Evolutionary conservation across 2,329 filamentous ascomycete species (phyloP).

Genomic region (Aureobasidium musti): DNA sequence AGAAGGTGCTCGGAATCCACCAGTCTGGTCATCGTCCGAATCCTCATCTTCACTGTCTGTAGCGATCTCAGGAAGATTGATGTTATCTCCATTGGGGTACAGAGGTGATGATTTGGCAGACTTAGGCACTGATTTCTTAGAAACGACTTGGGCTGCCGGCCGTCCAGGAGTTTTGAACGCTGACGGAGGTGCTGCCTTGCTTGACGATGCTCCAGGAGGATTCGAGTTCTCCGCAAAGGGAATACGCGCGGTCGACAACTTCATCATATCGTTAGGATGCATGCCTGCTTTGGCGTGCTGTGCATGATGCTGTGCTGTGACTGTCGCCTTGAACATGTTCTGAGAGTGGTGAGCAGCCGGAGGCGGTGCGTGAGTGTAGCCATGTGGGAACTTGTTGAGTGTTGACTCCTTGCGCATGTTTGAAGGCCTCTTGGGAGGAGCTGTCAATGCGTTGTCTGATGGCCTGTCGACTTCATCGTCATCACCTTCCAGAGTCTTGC

Average conservation of each 20-base stretch:
- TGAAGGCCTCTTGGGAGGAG: constrained; percentile 81
- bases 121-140: constrained; percentile 51
- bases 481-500: constrained; percentile 72
- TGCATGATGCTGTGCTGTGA: constrained; percentile 66
- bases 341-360: constrained; percentile 51
- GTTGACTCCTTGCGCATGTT: constrained; percentile 65
- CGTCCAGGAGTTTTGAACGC: constrained; percentile 69
- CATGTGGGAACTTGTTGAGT: constrained; percentile 61
- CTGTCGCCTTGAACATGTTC: constrained; percentile 64
- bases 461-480: constrained; percentile 60
- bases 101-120: constrained; percentile 75
- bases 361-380: constrained; percentile 62
- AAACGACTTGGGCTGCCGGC: constrained; percentile 44
- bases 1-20: constrained; percentile 65
- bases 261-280: constrained; percentile 80
- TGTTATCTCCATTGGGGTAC: constrained; percentile 85
- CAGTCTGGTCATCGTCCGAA: constrained; percentile 53
- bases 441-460: constrained; percentile 67
- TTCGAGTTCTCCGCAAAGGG: constrained; percentile 76
- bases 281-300: constrained; percentile 55
- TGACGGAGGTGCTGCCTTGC: constrained; percentile 19
- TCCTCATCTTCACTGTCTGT: constrained; percentile 89
- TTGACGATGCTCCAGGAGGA: constrained; percentile 45
- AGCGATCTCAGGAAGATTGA: constrained; percentile 90
- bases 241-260: constrained; percentile 84